Percentiles rank a stretch among this genome's conserved stretches.
These are phyloP conservation scores for Monilinia laxa DNA, from an alignment of 2,329 filamentous ascomycete genomes.

Conservation along the genomic window DNA sequence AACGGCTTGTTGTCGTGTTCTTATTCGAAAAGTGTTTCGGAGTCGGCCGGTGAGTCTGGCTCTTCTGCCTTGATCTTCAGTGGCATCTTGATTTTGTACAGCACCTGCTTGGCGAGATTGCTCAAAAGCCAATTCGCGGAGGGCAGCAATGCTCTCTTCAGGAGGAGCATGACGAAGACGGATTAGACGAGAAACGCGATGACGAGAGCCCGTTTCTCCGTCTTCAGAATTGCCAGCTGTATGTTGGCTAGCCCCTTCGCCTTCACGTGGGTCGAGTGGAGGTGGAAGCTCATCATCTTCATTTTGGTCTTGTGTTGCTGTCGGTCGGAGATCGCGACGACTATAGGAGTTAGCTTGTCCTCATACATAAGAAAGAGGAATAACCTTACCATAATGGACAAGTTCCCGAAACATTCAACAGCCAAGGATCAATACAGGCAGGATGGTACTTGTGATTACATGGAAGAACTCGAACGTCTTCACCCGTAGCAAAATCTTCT, in stretches of 20 bases:
- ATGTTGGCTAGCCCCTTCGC: conserved; percentile 39
- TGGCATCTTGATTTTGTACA: conserved; percentile 22
- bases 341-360: conserved; percentile 33
- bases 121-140: conserved; percentile 50
- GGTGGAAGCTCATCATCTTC: conserved; percentile 34
- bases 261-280: conserved; percentile 32
- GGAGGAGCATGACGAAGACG: conserved; percentile 57
- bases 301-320: conserved; percentile 30
- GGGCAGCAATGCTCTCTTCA: conserved; percentile 61
- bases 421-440: conserved; percentile 66
- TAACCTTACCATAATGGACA: conserved; percentile 64
- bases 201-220: conserved; percentile 41
- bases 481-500: conserved; percentile 64
- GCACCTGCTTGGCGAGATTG: conserved; percentile 34
- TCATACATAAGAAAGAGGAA: not conserved
- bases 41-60: conserved; percentile 36
- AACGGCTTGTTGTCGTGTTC: conserved; percentile 32
- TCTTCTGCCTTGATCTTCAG: conserved; percentile 34
- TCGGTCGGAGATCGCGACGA: conserved; percentile 43
- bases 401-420: conserved; percentile 67
- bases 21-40: conserved; percentile 36
- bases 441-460: conserved; percentile 69
- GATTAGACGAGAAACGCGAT: conserved; percentile 53
- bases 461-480: conserved; percentile 66
- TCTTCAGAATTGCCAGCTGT: conserved; percentile 41